phyloP scores from a whole-genome alignment of 129 eudicot genomes.

The Flaveria ramosissima region DNA sequence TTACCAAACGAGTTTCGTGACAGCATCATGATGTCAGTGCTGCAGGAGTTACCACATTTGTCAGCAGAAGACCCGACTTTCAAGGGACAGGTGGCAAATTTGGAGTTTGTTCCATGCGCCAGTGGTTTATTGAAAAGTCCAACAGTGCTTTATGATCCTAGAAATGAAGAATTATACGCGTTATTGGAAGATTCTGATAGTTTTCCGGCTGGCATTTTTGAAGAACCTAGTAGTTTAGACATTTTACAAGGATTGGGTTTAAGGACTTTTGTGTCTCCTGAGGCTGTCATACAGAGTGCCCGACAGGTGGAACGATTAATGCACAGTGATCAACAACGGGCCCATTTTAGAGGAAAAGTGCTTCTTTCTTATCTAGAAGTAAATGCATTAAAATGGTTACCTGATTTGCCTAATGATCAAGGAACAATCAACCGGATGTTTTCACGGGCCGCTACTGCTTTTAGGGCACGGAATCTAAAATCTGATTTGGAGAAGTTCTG shows the following conservation, averaged over 20 bases:
- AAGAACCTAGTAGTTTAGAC: slow-evolving; percentile 66
- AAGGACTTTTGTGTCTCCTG: slow-evolving; percentile 76
- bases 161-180: slow-evolving; percentile 85
- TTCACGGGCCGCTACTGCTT: slow-evolving; percentile 79
- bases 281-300: slow-evolving; percentile 82
- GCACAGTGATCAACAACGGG: slow-evolving; percentile 63
- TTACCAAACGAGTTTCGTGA: slow-evolving; percentile 74
- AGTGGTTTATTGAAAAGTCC: slow-evolving; percentile 70
- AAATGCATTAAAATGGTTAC: slow-evolving; percentile 81
- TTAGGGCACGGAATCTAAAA: slow-evolving; percentile 64
- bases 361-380: slow-evolving; percentile 94
- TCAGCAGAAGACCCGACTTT: slow-evolving; percentile 75
- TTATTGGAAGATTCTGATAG: slow-evolving; percentile 82
- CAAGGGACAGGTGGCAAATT: slow-evolving; percentile 57
- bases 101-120: slow-evolving; percentile 80
- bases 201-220: slow-evolving; percentile 78
- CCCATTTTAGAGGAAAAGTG: slow-evolving; percentile 80
- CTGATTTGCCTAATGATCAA: slow-evolving; percentile 51
- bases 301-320: slow-evolving; percentile 70
- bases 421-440: slow-evolving; percentile 72
- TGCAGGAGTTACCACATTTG: slow-evolving; percentile 83
- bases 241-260: slow-evolving; percentile 88
- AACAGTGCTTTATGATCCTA: slow-evolving; percentile 76
- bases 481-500: slow-evolving; percentile 89
- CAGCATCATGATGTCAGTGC: slow-evolving; percentile 68